phyloP scores from a whole-genome alignment of 2,329 filamentous ascomycete species.

The Alternaria incomplexa region DNA sequence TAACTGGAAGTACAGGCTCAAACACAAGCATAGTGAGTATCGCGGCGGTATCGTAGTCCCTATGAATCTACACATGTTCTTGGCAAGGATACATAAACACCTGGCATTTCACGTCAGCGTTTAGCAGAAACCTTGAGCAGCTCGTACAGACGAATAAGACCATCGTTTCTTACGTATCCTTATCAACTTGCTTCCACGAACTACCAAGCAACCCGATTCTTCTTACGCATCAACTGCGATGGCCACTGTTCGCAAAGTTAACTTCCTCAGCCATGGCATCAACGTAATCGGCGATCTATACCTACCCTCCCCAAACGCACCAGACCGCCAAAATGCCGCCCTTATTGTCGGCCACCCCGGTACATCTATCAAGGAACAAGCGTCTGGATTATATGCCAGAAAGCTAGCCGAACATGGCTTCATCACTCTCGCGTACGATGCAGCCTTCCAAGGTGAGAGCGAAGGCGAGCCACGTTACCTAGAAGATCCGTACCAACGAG shows the following conservation, averaged over 20 bases:
- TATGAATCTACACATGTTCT: neutral
- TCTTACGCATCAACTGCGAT: neutral
- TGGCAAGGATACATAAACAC: neutral
- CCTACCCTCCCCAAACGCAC: neutral
- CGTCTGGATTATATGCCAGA: slow-evolving; percentile 42
- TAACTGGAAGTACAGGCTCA: neutral
- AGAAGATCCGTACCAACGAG: slow-evolving; percentile 48
- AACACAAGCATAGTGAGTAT: neutral
- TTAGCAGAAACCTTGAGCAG: neutral
- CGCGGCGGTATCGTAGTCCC: neutral
- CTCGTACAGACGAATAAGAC: neutral
- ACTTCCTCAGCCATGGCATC: neutral
- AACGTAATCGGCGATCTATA: neutral
- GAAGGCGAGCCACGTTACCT: slow-evolving; percentile 46
- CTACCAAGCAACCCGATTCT: neutral
- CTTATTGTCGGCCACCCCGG: slow-evolving; percentile 30
- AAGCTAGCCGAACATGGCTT: slow-evolving; percentile 43
- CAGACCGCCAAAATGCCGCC: neutral
- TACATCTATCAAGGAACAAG: slow-evolving; percentile 50
- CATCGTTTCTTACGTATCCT: neutral
- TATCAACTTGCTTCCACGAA: neutral
- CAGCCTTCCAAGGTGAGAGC: slow-evolving; percentile 49
- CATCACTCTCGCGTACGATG: slow-evolving; percentile 46
- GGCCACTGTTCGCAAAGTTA: neutral
- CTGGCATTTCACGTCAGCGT: neutral